Percentiles rank a stretch among this genome's conserved stretches.
phyloP scores from a whole-genome alignment of 2,329 filamentous ascomycete genomes.

The Alternaria angustiovoidea region DNA sequence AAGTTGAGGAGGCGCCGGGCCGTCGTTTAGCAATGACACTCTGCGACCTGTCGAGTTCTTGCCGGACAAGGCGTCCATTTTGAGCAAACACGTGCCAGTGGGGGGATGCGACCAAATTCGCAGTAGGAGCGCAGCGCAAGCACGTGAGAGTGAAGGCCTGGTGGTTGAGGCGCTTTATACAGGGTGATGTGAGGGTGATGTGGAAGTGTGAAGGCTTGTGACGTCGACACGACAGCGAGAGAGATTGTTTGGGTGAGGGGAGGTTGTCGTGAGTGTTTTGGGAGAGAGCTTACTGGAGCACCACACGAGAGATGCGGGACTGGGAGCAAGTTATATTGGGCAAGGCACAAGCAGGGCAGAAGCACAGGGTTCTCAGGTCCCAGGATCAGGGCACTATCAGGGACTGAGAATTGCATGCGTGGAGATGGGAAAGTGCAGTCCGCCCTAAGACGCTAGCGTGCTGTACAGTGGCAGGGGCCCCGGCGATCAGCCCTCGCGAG shows the following conservation, averaged over 20 bases:
- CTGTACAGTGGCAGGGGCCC: slow-evolving; percentile 20
- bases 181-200: background rate
- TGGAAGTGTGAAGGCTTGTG: background rate
- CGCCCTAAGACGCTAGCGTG: slow-evolving; percentile 20
- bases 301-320: slow-evolving; percentile 22
- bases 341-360: slow-evolving; percentile 28
- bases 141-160: slow-evolving; percentile 30
- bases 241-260: background rate
- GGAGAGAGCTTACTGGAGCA: slow-evolving; percentile 20
- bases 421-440: slow-evolving; percentile 18
- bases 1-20: slow-evolving; percentile 41
- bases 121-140: slow-evolving; percentile 15
- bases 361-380: slow-evolving; percentile 16
- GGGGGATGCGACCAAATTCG: slow-evolving; percentile 37
- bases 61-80: slow-evolving; percentile 57
- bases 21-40: slow-evolving; percentile 61
- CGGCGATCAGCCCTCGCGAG: slow-evolving; percentile 22
- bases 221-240: slow-evolving; percentile 1
- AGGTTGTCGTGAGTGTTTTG: slow-evolving; percentile 11
- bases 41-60: slow-evolving; percentile 60
- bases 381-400: slow-evolving; percentile 29
- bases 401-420: slow-evolving; percentile 26
- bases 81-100: slow-evolving; percentile 43
- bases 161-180: slow-evolving; percentile 1
- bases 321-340: slow-evolving; percentile 28